These are phyloP conservation scores for Plasmodium vivax DNA, from an alignment of 169 alveolate species.

Conservation along the genomic window DNA sequence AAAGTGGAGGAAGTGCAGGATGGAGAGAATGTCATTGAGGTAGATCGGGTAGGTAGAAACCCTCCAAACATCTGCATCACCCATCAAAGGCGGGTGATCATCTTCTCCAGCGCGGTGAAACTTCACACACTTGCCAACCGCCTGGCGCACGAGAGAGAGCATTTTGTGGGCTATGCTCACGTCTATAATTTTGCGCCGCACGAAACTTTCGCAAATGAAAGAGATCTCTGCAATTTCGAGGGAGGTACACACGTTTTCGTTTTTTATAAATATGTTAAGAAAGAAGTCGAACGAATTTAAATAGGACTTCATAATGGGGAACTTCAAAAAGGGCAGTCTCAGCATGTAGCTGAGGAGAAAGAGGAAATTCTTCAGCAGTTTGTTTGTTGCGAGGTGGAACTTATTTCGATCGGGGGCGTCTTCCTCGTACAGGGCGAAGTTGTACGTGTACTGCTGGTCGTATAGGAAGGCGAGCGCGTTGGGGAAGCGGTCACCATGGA, in stretches of 20 bases:
- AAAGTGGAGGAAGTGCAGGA: constrained; percentile 41
- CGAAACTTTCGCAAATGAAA: constrained; percentile 44
- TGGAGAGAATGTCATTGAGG: constrained; percentile 22
- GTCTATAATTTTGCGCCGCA: constrained; percentile 39
- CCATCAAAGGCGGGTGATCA: no score
- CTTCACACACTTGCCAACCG: neutral
- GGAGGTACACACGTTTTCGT: constrained; percentile 14
- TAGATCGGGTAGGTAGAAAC: neutral
- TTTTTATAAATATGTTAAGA: constrained; percentile 5
- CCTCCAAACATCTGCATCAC: neutral
- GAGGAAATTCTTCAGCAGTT: constrained; percentile 40
- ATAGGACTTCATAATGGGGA: constrained; percentile 34
- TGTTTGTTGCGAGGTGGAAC: constrained; percentile 6
- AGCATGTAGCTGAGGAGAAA: constrained; percentile 39
- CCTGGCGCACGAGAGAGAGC: neutral
- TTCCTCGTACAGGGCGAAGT: constrained; percentile 38
- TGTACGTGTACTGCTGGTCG: constrained; percentile 48
- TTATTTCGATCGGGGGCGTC: constrained; percentile 21
- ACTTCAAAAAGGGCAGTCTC: constrained; percentile 37
- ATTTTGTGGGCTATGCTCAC: neutral
- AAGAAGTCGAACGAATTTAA: constrained; percentile 36
- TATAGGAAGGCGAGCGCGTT: constrained; percentile 17
- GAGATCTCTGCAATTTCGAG: constrained; percentile 26
- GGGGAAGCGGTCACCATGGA: no score
- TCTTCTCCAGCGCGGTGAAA: neutral